Percentiles rank a stretch among this genome's conserved stretches.
Evolutionary conservation across 2,329 filamentous ascomycete genomes (phyloP).

Genomic region (Colletotrichum tropicicola): DNA sequence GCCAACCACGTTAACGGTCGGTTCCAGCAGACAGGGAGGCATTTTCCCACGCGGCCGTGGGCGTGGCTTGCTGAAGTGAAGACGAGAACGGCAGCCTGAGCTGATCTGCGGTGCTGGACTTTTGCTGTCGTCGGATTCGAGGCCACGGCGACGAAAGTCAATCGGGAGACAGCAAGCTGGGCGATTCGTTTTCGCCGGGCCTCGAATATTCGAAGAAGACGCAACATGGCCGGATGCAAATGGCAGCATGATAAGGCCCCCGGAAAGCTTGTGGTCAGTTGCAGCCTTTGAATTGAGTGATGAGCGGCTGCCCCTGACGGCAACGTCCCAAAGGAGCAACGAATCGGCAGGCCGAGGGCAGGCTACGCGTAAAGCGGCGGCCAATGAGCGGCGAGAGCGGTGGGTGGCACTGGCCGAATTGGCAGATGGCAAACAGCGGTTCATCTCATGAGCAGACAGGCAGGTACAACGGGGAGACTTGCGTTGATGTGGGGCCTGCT

Average conservation of each 20-base stretch:
- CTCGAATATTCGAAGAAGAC: conserved; percentile 7
- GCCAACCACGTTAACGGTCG: conserved; percentile 10
- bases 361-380: too few relatives aligned
- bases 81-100: background rate
- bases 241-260: background rate
- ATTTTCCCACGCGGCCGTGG: conserved; percentile 4
- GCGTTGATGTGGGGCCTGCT: too few relatives aligned
- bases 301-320: conserved; percentile 7
- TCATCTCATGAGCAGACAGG: conserved; percentile 1
- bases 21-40: background rate
- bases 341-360: background rate
- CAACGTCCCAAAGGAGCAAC: conserved; percentile 5
- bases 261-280: background rate
- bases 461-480: background rate
- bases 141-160: background rate
- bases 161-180: background rate
- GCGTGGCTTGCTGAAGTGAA: conserved; percentile 7
- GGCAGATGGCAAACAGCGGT: background rate
- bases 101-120: background rate
- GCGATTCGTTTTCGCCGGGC: too few relatives aligned
- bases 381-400: background rate
- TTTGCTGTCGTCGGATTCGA: background rate
- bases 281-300: too few relatives aligned
- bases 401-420: background rate
- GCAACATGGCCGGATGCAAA: background rate